Base-by-base conservation (phyloP, 805 yeast species). In the Zygoascus bituminiphila region DNA sequence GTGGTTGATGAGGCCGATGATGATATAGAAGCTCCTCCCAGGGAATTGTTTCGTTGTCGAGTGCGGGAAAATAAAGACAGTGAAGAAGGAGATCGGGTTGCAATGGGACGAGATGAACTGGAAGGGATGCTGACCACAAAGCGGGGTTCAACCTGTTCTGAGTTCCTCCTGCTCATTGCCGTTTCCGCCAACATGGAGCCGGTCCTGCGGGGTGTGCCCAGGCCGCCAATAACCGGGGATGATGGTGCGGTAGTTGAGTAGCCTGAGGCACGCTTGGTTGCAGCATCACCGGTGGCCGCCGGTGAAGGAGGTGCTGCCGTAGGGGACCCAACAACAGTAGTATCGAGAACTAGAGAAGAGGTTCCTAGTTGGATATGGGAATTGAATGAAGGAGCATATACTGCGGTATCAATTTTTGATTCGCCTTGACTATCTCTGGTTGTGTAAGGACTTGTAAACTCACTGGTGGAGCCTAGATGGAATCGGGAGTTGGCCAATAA, bases 81-180 rank as follows among this genome's bases (percentile, higher is more conserved):
- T 57, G 31, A 69, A 54, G 45, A 66, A 57, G 46, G 66, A 54
- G 40, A 60, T 48, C 47, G 53, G 38, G 48, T 46, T 25, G 46
- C 45, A 14, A 15, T 23, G 42, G 42, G 54, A 45, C 48, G 43
- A 31, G 46, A 48, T 19, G 39, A 12, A 12, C 22, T 17, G 4
- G 39, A 15, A 15, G 57, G 51, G 56, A 86, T 79, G 9, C 94
- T 84, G 36, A 88, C 83, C 44, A 88, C 79, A 61, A 88, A 88
- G 39, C 96, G 73, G 14, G 94, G 84, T 61, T 88, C 96, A n/a
- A 88, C 80, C 20, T 44, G 33, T 12, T 42, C 25, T 24, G 21
- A 12, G 2, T 17, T 20, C 17, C 39, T 17, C 22, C 39, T 17
- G 4, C 9, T 12, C 39, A 17, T 25, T 5, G 26, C 79, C 74